Base-by-base conservation (phyloP, 108 stramenopile genomes). In the Fragilariopsis cylindrus region DNA sequence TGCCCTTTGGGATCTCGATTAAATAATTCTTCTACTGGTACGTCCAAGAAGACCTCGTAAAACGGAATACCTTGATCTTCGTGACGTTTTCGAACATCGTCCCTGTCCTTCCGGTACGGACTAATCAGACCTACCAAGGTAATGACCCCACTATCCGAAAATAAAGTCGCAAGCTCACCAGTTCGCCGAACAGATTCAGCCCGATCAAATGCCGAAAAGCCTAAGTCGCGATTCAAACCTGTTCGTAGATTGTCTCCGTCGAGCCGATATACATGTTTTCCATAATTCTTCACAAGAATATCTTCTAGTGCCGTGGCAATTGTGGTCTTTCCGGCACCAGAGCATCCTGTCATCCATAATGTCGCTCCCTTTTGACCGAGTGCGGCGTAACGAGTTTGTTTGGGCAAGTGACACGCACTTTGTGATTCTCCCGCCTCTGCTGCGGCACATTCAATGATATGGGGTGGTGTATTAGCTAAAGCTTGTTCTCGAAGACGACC, bases 331-430 rank as follows among this genome's bases (percentile, higher is more conserved):
- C 98, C 98, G 11, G 94, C 88, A 12, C 97, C 98, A 47, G 76
- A 80, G 67, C 97, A 96, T 8, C 98, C 98, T 12, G 98, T 99
- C 98, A 99, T 99, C 98, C 98, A 99, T n/a, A 99, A 82, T 3
- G 97, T 98, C 42, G 97, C 95, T 7, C 96, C 96, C 92, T 99
- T 98, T 86, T 99, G 98, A 41, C 88, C 84, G 65, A 98, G 65
- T 0, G 98, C 96, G 0, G 95, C 94, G 75, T 84, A 98, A 3
- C 98, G 94, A 42, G 81, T 83, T 21, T 74, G 39, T 4, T 92
- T 73, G 54, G 98, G 95, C 6, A 99, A 81, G 76, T 99, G 98
- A 71, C 98, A 99, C 16, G 96, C 96, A 15, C 84, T 81, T 85
- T 99, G 98, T 8, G 86, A 88, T 45, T 85, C 94, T n/a, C 95